Percentiles rank a stretch among this genome's conserved stretches.
Conservation (phyloP, 139 green algal species). For the Coelastrella sp. region DNA sequence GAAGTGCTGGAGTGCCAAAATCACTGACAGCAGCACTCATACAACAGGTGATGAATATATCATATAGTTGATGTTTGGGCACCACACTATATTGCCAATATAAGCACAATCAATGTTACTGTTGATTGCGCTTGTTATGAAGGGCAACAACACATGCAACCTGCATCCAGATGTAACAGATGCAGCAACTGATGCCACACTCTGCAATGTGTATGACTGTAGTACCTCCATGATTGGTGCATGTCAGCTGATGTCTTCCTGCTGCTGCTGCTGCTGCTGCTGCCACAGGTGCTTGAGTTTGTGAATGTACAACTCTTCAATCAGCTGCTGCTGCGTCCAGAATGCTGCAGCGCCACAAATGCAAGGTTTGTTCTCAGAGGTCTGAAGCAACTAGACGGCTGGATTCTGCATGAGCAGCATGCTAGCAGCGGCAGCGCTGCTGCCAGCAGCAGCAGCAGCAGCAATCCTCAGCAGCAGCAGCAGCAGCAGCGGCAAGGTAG, state of each 20-base stretch:
- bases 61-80: too few relatives aligned
- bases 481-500: neutral
- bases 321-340: conserved; percentile 92
- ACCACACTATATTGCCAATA: too few relatives aligned
- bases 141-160: too few relatives aligned
- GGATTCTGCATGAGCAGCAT: conserved; percentile 27
- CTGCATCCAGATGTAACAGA: too few relatives aligned
- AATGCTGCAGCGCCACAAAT: conserved; percentile 98
- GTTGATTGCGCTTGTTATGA: too few relatives aligned
- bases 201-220: too few relatives aligned
- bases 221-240: too few relatives aligned
- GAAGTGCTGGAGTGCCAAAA: conserved; percentile 54
- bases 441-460: conserved; percentile 18
- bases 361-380: conserved; percentile 89
- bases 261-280: neutral
- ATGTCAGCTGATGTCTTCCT: too few relatives aligned
- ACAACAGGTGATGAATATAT: conserved; percentile 66
- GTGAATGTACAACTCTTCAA: conserved; percentile 97
- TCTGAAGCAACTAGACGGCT: conserved; percentile 82
- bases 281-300: conserved; percentile 89
- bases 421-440: neutral
- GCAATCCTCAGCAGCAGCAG: conserved; percentile 4
- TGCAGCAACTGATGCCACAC: too few relatives aligned
- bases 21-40: conserved; percentile 56
- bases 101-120: too few relatives aligned